A percentile compares a stretch with the other conserved stretches of the same genome.
phyloP scores from a whole-genome alignment of 225 moss, liverwort and hornwort species.

The Bryoerythrophyllum caledonicum region DNA sequence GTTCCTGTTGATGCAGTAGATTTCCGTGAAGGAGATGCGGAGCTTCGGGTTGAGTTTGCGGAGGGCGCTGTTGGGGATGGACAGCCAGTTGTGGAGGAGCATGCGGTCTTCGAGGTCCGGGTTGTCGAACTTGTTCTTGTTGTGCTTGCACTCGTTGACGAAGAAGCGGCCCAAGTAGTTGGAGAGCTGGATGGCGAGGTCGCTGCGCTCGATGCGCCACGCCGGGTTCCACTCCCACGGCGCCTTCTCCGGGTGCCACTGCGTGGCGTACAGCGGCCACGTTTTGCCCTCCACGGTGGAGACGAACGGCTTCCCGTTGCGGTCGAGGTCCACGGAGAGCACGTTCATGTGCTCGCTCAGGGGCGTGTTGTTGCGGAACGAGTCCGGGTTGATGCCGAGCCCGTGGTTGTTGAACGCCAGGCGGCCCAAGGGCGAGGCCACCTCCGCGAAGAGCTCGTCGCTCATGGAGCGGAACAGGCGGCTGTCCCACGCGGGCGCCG shows the following conservation, averaged over 20 bases:
- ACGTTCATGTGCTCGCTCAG: slow-evolving; percentile 37
- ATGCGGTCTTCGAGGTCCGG: not conserved
- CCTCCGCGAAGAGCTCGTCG: slow-evolving; percentile 48
- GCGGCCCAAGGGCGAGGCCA: slow-evolving; percentile 44
- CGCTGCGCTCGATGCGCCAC: slow-evolving; percentile 50
- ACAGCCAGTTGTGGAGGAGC: slow-evolving; percentile 65
- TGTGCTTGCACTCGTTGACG: slow-evolving; percentile 65
- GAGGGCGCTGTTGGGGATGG: slow-evolving; percentile 23
- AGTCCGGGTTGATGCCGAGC: slow-evolving; percentile 48
- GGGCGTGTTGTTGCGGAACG: slow-evolving; percentile 39
- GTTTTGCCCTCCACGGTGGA: slow-evolving; percentile 58
- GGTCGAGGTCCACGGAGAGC: slow-evolving; percentile 49
- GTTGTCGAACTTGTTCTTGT: slow-evolving; percentile 48
- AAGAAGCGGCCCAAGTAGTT: slow-evolving; percentile 64
- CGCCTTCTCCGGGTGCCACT: slow-evolving; percentile 79
- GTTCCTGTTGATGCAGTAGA: slow-evolving; percentile 33
- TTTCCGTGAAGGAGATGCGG: slow-evolving; percentile 16
- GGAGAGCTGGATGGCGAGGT: slow-evolving; percentile 54
- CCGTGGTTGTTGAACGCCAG: slow-evolving; percentile 69
- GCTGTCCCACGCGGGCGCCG: slow-evolving; percentile 38
- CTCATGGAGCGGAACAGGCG: slow-evolving; percentile 60
- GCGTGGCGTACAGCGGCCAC: slow-evolving; percentile 57
- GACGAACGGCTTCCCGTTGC: slow-evolving; percentile 57
- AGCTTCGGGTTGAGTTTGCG: not conserved
- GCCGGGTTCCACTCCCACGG: slow-evolving; percentile 68